phyloP scores from a whole-genome alignment of 495 filamentous ascomycete genomes.

The Gamarada debralockiae region DNA sequence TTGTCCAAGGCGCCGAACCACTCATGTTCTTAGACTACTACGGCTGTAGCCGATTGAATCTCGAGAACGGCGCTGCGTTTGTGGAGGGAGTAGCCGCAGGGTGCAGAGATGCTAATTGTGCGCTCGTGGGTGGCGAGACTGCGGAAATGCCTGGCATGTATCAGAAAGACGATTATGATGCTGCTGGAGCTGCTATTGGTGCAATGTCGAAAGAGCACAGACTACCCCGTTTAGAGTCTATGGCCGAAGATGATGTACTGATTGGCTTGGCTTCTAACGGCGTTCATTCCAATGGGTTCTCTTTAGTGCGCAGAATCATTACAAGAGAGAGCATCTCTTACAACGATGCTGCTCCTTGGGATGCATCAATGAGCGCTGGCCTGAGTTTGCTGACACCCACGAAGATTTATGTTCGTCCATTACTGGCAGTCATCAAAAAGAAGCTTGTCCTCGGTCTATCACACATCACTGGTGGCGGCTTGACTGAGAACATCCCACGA shows the following conservation, averaged over 20 bases:
- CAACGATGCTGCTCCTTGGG: slow-evolving; percentile 71
- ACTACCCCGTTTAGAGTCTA: slow-evolving; percentile 70
- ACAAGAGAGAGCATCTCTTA: slow-evolving; percentile 59
- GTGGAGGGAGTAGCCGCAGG: slow-evolving; percentile 84
- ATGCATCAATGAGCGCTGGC: slow-evolving; percentile 52
- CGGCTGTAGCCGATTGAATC: slow-evolving; percentile 80
- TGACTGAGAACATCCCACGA: slow-evolving; percentile 76
- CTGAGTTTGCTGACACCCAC: slow-evolving; percentile 74
- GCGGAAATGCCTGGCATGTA: slow-evolving; percentile 98
- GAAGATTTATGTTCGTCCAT: slow-evolving; percentile 72
- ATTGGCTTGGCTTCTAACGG: slow-evolving; percentile 80
- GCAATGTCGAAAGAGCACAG: slow-evolving; percentile 66
- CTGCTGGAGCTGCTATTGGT: slow-evolving; percentile 82
- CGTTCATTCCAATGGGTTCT: slow-evolving; percentile 93
- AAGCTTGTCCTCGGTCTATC: slow-evolving; percentile 78
- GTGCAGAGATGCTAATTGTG: slow-evolving; percentile 76
- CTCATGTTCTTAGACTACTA: slow-evolving; percentile 97
- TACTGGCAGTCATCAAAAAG: slow-evolving; percentile 59
- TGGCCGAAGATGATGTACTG: slow-evolving; percentile 78
- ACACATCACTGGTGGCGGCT: slow-evolving; percentile 93
- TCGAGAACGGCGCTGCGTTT: slow-evolving; percentile 71
- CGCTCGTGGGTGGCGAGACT: slow-evolving; percentile 92
- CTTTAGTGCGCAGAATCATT: slow-evolving; percentile 84
- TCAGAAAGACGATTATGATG: slow-evolving; percentile 77
- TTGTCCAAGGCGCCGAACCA: slow-evolving; percentile 91